A percentile compares a stretch with the other conserved stretches of the same genome.
These are phyloP conservation scores for Babesia caballi DNA, from an alignment of 169 alveolate genomes.

Conservation along the genomic window DNA sequence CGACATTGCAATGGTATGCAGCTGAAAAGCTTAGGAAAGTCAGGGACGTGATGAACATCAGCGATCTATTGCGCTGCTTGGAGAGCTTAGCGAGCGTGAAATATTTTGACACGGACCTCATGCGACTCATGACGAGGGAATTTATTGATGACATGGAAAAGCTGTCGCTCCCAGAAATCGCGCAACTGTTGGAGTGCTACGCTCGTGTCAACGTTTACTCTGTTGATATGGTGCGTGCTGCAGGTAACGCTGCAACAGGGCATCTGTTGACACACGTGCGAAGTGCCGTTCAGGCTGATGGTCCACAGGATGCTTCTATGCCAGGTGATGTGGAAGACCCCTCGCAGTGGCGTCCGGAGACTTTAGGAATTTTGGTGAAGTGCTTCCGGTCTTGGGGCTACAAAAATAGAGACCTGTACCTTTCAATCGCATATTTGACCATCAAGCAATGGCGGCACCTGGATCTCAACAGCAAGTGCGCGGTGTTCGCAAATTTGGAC, in stretches of 20 bases:
- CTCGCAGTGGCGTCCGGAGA: not conserved
- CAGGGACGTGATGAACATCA: conserved; percentile 46
- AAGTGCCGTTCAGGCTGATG: not conserved
- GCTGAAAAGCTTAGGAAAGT: conserved; percentile 62
- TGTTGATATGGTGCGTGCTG: conserved; percentile 43
- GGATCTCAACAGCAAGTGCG: conserved; percentile 21
- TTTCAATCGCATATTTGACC: conserved; percentile 23
- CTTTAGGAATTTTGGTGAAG: conserved; percentile 16
- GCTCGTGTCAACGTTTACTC: conserved; percentile 40
- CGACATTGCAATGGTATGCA: not conserved
- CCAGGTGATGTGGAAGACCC: not conserved
- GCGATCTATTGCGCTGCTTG: conserved; percentile 37
- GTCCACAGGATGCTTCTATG: not conserved
- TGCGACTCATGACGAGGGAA: conserved; percentile 55
- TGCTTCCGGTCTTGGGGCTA: conserved; percentile 27
- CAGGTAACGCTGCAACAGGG: conserved; percentile 7
- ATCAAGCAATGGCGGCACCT: conserved; percentile 7
- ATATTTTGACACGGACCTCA: conserved; percentile 39
- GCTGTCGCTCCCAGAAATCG: conserved; percentile 18
- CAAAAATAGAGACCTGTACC: conserved; percentile 26
- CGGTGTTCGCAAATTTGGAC: conserved; percentile 20
- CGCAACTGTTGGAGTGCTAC: conserved; percentile 48
- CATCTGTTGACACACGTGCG: conserved; percentile 5
- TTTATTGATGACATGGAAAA: conserved; percentile 51
- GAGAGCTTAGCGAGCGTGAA: conserved; percentile 33